Base-by-base conservation (phyloP, 2,329 filamentous ascomycete species). In the Apiospora phragmitis region DNA sequence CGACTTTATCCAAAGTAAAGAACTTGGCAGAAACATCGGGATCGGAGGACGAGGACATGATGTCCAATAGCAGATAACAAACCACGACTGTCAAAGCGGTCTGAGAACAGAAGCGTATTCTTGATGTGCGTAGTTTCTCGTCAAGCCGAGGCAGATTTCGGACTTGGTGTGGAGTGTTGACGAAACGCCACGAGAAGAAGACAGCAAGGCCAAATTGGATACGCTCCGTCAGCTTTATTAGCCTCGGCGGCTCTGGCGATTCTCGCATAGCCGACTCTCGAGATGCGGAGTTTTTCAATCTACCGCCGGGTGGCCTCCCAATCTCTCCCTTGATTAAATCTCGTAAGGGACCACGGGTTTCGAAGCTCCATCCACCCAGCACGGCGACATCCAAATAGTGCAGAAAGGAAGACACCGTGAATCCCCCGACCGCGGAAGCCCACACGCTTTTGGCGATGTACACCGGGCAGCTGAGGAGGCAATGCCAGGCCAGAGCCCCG, bases 171-270 rank as follows among this genome's bases (percentile, higher is more conserved):
- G 69, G 69, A 6, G 71, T 72, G 42, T 70, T 72, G 26, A 70
- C 55, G 18, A 72, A 72, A 49, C 71, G 71, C 69, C 69, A 70
- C 32, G 69, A 72, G 59, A 70, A 70, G 55, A 72, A 66, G 38
- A 67, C 42, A 45, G 66, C 45, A 26, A 72, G 38, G 49, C 71
- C 71, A 68, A 72, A 72, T 42, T 65, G 70, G 55, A 69, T 12
- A 24, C 71, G 71, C 14, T 47, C 45, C 7, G 45, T 47, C 14
- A 45, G 42, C 43, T 4, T 4, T 35, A 18, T 47, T 4, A 45
- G 42, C 43, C 4, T 4, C 8, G 3, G 21, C 21, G 18, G 9
- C 21, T 7, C 45, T 9, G n/a, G 3, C 6, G 45, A n/a, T n/a
- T n/a, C 5, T 4, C 45, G 1, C 43, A 4, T 21, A 45, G 43